Conservation (phyloP, 2,329 filamentous ascomycete species). For the Cladosporium sp. region DNA sequence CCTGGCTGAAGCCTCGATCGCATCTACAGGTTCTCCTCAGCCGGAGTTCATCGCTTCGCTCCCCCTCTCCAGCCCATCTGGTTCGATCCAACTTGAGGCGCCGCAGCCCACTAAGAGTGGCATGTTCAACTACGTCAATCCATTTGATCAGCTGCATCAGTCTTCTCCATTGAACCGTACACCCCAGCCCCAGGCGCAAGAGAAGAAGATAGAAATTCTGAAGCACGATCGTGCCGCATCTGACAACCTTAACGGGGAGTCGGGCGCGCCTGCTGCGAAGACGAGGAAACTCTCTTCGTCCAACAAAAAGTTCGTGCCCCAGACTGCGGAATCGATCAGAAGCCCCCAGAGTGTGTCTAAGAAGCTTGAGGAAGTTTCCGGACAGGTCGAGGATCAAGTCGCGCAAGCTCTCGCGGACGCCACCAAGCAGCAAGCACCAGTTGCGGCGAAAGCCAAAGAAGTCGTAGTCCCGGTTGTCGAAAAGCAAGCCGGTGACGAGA, state of each 20-base stretch:
- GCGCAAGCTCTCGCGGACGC: conserved; percentile 57
- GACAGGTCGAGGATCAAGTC: conserved; percentile 56
- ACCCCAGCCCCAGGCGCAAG: conserved; percentile 38
- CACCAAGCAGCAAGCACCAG: conserved; percentile 41
- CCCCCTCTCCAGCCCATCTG: conserved; percentile 28
- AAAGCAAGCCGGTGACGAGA: conserved; percentile 53
- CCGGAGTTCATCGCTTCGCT: conserved; percentile 25
- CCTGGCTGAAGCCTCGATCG: conserved; percentile 42
- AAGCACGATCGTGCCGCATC: conserved; percentile 42
- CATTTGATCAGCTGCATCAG: conserved; percentile 65
- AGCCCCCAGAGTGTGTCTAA: conserved; percentile 63
- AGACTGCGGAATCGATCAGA: conserved; percentile 14
- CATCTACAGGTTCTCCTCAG: conserved; percentile 30
- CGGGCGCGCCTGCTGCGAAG: conserved; percentile 30
- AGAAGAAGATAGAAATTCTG: conserved; percentile 42
- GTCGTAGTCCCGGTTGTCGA: conserved; percentile 22
- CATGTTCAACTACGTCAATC: conserved; percentile 68
- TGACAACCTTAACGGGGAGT: conserved; percentile 25
- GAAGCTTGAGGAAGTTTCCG: conserved; percentile 63
- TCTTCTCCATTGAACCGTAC: conserved; percentile 60
- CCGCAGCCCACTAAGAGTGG: conserved; percentile 35
- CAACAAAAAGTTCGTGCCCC: conserved; percentile 16
- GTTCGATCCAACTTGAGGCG: conserved; percentile 35
- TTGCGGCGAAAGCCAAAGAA: conserved; percentile 36
- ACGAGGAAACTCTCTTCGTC: conserved; percentile 32